Percentiles rank a stretch among this genome's conserved stretches.
These are phyloP conservation scores for Aspergillus ellipticus DNA, from an alignment of 495 filamentous ascomycete species.

Conservation along the genomic window DNA sequence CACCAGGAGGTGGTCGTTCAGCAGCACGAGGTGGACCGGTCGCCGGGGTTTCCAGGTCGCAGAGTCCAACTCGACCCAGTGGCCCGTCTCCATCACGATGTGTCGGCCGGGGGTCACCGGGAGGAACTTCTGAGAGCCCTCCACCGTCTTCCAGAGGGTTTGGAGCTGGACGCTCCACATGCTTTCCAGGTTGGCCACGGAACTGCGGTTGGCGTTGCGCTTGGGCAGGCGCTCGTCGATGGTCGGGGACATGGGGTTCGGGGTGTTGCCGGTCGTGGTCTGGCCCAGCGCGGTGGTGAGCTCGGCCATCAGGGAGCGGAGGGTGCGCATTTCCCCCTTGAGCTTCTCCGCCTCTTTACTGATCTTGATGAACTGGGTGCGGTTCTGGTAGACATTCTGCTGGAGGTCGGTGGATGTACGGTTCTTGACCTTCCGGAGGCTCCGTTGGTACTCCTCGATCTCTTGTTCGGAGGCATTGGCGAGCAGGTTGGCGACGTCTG, in stretches of 20 bases:
- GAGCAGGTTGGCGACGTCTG: conserved; percentile 74
- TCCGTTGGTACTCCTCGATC: conserved; percentile 76
- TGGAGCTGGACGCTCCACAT: conserved; percentile 84
- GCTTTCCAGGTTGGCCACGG: conserved; percentile 88
- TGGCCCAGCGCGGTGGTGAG: conserved; percentile 75
- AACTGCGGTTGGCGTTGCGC: conserved; percentile 48
- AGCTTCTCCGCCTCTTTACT: conserved; percentile 98
- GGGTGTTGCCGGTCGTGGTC: conserved; percentile 49
- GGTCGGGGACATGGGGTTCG: conserved; percentile 42
- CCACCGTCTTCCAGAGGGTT: conserved; percentile 88
- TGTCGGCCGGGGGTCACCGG: conserved; percentile 88
- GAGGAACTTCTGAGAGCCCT: conserved; percentile 94
- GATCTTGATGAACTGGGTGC: conserved; percentile 98
- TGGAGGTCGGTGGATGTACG: conserved; percentile 86
- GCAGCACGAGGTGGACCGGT: conserved; percentile 80
- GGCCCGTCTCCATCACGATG: conserved; percentile 80
- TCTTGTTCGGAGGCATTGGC: conserved; percentile 92
- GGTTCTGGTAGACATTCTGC: conserved; percentile 95
- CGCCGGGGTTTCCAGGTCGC: conserved; percentile 90
- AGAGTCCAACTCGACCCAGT: conserved; percentile 94
- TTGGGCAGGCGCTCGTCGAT: conserved; percentile 48
- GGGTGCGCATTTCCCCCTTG: conserved; percentile 89
- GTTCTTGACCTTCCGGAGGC: conserved; percentile 72
- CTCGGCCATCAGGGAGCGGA: conserved; percentile 85
- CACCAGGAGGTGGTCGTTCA: conserved; percentile 92